Conservation (phyloP, 2,329 filamentous ascomycete species). For the Fusarium haematococcum region DNA sequence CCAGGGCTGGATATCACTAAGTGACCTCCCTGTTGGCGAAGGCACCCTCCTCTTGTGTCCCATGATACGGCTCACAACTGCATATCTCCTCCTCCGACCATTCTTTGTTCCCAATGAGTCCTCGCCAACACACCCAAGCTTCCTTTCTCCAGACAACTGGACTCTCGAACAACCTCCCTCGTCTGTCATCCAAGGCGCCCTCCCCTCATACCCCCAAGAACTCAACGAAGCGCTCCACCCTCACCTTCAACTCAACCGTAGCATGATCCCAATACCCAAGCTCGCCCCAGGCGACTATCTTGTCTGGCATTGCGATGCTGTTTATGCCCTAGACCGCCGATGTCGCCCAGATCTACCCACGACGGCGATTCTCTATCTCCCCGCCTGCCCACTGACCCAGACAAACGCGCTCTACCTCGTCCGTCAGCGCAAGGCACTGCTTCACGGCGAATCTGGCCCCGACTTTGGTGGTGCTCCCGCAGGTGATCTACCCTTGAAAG, state of each 20-base stretch:
- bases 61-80: constrained; percentile 75
- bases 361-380: constrained; percentile 53
- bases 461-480: constrained; percentile 53
- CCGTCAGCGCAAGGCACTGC: constrained; percentile 56
- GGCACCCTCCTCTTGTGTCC: constrained; percentile 81
- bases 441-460: constrained; percentile 55
- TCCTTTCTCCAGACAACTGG: constrained; percentile 66
- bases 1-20: constrained; percentile 81
- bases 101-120: constrained; percentile 70
- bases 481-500: constrained; percentile 50
- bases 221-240: constrained; percentile 74
- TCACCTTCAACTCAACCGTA: constrained; percentile 72
- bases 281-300: constrained; percentile 82
- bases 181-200: constrained; percentile 74
- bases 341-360: constrained; percentile 36
- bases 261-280: constrained; percentile 76
- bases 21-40: constrained; percentile 71
- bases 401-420: constrained; percentile 57
- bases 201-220: constrained; percentile 76
- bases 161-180: constrained; percentile 56
- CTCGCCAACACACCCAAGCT: constrained; percentile 51
- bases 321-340: constrained; percentile 75
- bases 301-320: constrained; percentile 77
- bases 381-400: constrained; percentile 56
- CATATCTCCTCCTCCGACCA: constrained; percentile 80